These are phyloP conservation scores for Epichloe brachyelytri DNA, from an alignment of 2,329 filamentous ascomycete species.

Conservation along the genomic window DNA sequence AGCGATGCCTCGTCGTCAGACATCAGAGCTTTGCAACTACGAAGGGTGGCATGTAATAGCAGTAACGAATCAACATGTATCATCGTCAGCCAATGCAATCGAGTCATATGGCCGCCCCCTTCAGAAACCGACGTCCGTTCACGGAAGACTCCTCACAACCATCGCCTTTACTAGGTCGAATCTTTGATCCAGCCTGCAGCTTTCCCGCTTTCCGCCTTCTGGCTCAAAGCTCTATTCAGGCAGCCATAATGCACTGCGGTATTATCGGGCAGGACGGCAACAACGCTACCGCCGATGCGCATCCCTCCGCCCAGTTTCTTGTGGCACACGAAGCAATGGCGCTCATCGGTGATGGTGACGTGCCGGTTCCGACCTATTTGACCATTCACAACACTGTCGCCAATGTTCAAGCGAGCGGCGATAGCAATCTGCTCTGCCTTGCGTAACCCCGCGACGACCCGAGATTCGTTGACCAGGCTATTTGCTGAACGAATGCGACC, in stretches of 20 bases:
- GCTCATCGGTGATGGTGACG: conserved; percentile 75
- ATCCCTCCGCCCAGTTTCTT: conserved; percentile 80
- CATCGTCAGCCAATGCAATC: neutral
- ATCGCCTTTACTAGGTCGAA: conserved; percentile 13
- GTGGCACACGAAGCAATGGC: conserved; percentile 83
- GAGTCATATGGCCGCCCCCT: neutral
- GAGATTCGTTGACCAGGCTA: conserved; percentile 64
- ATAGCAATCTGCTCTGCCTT: conserved; percentile 68
- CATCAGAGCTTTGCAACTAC: neutral
- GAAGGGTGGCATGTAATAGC: conserved; percentile 12
- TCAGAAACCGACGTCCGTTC: neutral
- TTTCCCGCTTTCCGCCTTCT: conserved; percentile 20
- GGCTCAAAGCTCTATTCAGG: conserved; percentile 36
- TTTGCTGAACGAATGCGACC: conserved; percentile 82
- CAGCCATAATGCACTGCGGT: conserved; percentile 74
- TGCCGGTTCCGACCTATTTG: conserved; percentile 45
- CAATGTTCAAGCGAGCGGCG: conserved; percentile 61
- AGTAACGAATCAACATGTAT: conserved; percentile 10
- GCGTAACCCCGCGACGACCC: conserved; percentile 63
- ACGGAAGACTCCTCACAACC: neutral
- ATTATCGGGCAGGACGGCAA: conserved; percentile 78
- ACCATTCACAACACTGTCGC: conserved; percentile 44
- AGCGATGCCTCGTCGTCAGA: neutral
- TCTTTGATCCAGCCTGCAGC: conserved; percentile 25
- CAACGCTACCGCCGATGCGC: conserved; percentile 78